A percentile compares a stretch with the other conserved stretches of the same genome.
These are phyloP conservation scores for Spergularia bocconei DNA, from an alignment of 148 eudicot genomes.

Conservation along the genomic window DNA sequence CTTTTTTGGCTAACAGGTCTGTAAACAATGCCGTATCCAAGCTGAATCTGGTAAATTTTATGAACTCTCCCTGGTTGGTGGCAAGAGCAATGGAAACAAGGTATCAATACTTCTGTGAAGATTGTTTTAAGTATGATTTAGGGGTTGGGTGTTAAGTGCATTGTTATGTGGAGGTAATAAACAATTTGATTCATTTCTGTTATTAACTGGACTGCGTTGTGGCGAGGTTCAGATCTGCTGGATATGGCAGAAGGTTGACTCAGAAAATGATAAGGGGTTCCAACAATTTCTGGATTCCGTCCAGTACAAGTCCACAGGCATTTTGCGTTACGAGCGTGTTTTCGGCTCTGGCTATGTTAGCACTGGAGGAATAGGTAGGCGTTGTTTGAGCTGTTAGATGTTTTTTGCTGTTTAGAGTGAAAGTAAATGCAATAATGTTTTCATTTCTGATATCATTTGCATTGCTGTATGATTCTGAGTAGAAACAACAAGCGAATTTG, in stretches of 20 bases:
- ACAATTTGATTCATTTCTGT: not conserved
- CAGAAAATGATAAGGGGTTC: conserved; percentile 73
- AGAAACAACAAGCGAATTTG: conserved; percentile 95
- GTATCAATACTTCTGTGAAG: conserved; percentile 28
- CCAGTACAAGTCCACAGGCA: conserved; percentile 75
- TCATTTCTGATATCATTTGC: not conserved
- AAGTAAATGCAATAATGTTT: not conserved
- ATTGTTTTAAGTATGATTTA: not conserved
- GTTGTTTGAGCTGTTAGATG: not conserved
- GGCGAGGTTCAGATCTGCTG: conserved; percentile 74
- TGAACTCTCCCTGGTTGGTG: conserved; percentile 80
- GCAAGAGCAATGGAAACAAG: conserved; percentile 88
- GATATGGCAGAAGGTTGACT: conserved; percentile 77
- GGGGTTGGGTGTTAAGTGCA: not conserved
- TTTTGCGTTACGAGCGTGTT: conserved; percentile 84
- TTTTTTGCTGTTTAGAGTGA: not conserved
- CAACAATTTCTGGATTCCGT: conserved; percentile 89
- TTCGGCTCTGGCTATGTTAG: conserved; percentile 94
- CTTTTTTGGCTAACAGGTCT: conserved; percentile 48
- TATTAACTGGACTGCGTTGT: conserved; percentile 3
- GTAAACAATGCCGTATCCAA: conserved; percentile 62
- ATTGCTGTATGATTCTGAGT: conserved; percentile 20
- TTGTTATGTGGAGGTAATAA: not conserved
- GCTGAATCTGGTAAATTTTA: conserved; percentile 62
- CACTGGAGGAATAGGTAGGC: conserved; percentile 93